phyloP scores from a whole-genome alignment of 176 grass and related monocot genomes.

The Bromus sterilis region DNA sequence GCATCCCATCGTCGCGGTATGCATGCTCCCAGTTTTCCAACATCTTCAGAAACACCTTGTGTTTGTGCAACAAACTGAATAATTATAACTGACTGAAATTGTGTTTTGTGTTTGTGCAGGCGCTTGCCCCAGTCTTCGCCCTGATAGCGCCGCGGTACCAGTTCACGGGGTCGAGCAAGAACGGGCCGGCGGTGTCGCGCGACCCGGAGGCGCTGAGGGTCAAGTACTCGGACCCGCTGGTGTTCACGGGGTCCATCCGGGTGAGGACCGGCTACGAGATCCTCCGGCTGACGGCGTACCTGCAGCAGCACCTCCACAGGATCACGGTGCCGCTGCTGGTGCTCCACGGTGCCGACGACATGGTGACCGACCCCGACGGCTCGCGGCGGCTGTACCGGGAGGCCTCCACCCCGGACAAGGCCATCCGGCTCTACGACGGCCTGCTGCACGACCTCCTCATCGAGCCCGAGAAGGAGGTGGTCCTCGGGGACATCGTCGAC shows the following conservation, averaged over 20 bases:
- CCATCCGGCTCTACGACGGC: slow-evolving; percentile 49
- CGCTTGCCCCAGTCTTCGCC: slow-evolving; percentile 62
- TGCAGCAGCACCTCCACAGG: slow-evolving; percentile 45
- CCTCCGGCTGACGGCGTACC: slow-evolving; percentile 49
- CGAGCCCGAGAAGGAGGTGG: slow-evolving; percentile 59
- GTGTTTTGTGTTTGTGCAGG: slow-evolving; percentile 3
- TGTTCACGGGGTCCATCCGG: slow-evolving; percentile 81
- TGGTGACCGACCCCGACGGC: slow-evolving; percentile 60
- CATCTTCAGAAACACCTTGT: not conserved
- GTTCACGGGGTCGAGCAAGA: slow-evolving; percentile 40
- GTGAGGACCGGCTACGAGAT: slow-evolving; percentile 82
- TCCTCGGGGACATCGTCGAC: slow-evolving; percentile 64
- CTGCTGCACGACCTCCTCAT: slow-evolving; percentile 81
- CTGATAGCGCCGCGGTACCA: slow-evolving; percentile 67
- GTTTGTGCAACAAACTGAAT: no score
- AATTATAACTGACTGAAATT: not conserved
- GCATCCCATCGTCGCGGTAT: slow-evolving; percentile 58
- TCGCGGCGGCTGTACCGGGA: slow-evolving; percentile 43
- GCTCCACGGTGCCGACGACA: slow-evolving; percentile 62
- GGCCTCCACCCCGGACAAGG: slow-evolving; percentile 55
- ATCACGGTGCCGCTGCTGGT: slow-evolving; percentile 55
- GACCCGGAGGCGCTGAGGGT: slow-evolving; percentile 56
- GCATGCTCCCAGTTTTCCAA: not conserved
- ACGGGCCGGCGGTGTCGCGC: slow-evolving; percentile 46
- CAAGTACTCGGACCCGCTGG: slow-evolving; percentile 81